phyloP scores from a whole-genome alignment of 116 monocot species.

The Thalassia testudinum region DNA sequence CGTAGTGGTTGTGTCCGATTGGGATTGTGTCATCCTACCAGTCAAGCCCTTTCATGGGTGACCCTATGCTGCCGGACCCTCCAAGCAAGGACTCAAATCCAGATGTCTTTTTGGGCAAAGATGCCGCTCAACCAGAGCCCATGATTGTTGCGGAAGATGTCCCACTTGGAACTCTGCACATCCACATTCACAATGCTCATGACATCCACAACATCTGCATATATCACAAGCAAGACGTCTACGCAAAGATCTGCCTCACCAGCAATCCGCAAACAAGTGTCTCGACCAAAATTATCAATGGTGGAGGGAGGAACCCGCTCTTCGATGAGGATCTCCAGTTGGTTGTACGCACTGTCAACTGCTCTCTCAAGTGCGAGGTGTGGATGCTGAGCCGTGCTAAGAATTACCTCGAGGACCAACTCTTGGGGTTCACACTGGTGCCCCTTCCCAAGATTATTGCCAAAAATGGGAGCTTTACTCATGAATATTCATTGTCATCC shows the following conservation, averaged over 20 bases:
- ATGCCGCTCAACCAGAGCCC: not conserved
- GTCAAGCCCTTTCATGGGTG: too few species aligned
- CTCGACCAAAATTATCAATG: constrained; percentile 34
- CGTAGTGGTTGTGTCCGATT: too few species aligned
- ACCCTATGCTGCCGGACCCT: too few species aligned
- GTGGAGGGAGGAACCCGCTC: constrained; percentile 56
- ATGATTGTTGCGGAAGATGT: not conserved
- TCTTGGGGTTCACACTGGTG: constrained; percentile 75
- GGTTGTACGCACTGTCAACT: constrained; percentile 9
- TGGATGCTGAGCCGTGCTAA: constrained; percentile 75
- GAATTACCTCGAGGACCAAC: constrained; percentile 63
- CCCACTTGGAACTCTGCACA: constrained; percentile 13
- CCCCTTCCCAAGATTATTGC: constrained; percentile 35
- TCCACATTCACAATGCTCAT: constrained; percentile 54
- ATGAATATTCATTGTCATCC: constrained; percentile 61
- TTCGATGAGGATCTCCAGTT: constrained; percentile 51
- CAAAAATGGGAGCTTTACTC: constrained; percentile 1
- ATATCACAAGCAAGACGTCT: constrained; percentile 83
- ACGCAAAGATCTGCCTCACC: constrained; percentile 73
- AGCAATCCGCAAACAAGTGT: constrained; percentile 36
- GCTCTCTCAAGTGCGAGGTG: constrained; percentile 71
- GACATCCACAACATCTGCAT: constrained; percentile 91
- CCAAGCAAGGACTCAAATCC: too few species aligned
- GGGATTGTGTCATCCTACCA: too few species aligned
- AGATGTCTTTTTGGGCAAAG: too few species aligned